These are phyloP conservation scores for Mortierella sp. DNA, from an alignment of 371 early-diverging fungal genomes.

Conservation along the genomic window DNA sequence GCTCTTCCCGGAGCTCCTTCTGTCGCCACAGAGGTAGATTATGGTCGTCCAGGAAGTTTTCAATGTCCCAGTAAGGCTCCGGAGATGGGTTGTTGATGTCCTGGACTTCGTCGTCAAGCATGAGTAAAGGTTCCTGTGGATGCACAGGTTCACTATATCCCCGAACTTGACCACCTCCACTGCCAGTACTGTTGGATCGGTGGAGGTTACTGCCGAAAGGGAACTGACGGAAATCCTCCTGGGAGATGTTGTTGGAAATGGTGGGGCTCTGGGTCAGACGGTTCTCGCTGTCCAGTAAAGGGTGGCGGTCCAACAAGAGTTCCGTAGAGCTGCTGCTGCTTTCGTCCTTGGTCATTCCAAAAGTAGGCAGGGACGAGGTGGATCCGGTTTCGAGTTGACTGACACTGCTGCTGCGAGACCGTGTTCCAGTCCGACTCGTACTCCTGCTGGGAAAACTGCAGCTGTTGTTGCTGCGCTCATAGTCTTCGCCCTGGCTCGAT, in stretches of 20 bases:
- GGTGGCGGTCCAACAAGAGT: background rate
- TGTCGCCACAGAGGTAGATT: background rate
- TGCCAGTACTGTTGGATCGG: background rate
- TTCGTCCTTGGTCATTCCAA: constrained; percentile 6
- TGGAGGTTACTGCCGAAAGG: background rate
- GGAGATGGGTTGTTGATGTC: background rate
- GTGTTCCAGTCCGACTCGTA: background rate
- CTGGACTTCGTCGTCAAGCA: background rate
- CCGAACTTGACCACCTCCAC: background rate
- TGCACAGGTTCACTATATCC: background rate
- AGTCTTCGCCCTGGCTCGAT: background rate
- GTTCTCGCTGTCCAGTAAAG: background rate
- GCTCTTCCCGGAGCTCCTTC: background rate
- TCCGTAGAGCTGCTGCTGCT: background rate
- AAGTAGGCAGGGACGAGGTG: background rate
- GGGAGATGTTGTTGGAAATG: background rate
- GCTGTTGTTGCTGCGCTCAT: background rate
- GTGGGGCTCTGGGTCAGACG: background rate
- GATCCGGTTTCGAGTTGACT: background rate
- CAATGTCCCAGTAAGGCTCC: background rate
- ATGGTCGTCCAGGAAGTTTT: background rate
- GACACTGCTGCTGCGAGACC: constrained; percentile 6
- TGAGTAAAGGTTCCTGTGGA: background rate
- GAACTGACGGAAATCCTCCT: background rate
- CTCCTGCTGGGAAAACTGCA: background rate